phyloP scores from a whole-genome alignment of 495 filamentous ascomycete genomes.

The Aspergillus taichungensis region DNA sequence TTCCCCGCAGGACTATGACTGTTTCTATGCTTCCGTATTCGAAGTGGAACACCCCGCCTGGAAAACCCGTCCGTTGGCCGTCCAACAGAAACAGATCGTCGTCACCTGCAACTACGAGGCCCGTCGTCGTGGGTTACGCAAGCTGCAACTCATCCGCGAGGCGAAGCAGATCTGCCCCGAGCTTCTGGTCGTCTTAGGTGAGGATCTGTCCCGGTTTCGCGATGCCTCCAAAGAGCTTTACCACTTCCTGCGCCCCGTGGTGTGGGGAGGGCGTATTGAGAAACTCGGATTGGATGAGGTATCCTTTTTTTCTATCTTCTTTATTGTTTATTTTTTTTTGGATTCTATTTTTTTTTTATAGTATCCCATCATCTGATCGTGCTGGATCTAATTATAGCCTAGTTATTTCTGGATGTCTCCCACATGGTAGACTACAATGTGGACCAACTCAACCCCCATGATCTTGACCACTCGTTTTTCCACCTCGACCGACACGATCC shows the following conservation, averaged over 20 bases:
- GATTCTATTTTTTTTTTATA: not conserved
- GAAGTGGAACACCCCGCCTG: constrained; percentile 70
- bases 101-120: constrained; percentile 96
- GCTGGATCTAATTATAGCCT: constrained; percentile 1
- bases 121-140: constrained; percentile 63
- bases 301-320: constrained; percentile 1
- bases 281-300: constrained; percentile 82
- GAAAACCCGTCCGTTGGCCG: constrained; percentile 61
- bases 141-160: constrained; percentile 74
- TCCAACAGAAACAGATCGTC: constrained; percentile 82
- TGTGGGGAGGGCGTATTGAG: constrained; percentile 70
- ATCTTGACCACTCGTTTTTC: constrained; percentile 65
- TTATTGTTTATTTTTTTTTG: not conserved
- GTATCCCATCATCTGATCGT: constrained; percentile 11
- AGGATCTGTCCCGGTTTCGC: constrained; percentile 78
- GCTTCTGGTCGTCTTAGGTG: constrained; percentile 74
- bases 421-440: constrained; percentile 78
- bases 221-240: constrained; percentile 78
- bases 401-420: constrained; percentile 62
- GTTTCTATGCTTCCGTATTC: constrained; percentile 87
- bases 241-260: constrained; percentile 54
- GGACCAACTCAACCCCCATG: constrained; percentile 56
- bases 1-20: constrained; percentile 70
- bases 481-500: constrained; percentile 67
- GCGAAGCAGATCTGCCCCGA: constrained; percentile 76